A percentile compares a stretch with the other conserved stretches of the same genome.
phyloP scores from a whole-genome alignment of 495 filamentous ascomycete genomes.

The Penicillium taxi region DNA sequence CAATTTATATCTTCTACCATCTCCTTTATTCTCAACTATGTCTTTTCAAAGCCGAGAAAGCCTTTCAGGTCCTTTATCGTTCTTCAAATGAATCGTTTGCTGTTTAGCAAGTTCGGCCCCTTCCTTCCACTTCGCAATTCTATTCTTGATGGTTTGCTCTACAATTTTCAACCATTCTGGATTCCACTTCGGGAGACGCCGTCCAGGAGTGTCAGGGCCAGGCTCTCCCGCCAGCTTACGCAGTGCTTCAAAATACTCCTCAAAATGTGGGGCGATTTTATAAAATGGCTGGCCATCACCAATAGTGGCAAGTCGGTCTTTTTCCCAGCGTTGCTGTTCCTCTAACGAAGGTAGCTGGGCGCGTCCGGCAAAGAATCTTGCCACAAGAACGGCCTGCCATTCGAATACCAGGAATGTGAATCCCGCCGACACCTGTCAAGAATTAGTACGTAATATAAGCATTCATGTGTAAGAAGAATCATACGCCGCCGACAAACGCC shows the following conservation, averaged over 20 bases:
- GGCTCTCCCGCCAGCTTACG: slow-evolving; percentile 42
- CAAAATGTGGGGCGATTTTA: slow-evolving; percentile 45
- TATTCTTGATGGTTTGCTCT: too few relatives aligned
- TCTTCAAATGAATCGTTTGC: too few relatives aligned
- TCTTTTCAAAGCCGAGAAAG: too few relatives aligned
- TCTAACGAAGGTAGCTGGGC: slow-evolving; percentile 33
- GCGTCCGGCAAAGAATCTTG: slow-evolving; percentile 46
- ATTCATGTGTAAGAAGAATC: too few relatives aligned
- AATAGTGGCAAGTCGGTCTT: slow-evolving; percentile 35
- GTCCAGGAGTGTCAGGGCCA: slow-evolving; percentile 22
- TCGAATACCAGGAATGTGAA: slow-evolving; percentile 53
- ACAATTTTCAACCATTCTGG: slow-evolving; percentile 42
- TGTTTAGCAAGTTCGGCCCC: too few relatives aligned
- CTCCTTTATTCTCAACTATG: too few relatives aligned
- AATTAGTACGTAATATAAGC: too few relatives aligned
- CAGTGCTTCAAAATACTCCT: slow-evolving; percentile 47
- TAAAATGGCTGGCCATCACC: slow-evolving; percentile 45
- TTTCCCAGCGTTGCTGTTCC: slow-evolving; percentile 47
- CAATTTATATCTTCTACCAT: too few relatives aligned
- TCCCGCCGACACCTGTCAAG: too few relatives aligned
- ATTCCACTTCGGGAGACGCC: slow-evolving; percentile 39
- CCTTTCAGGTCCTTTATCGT: too few relatives aligned
- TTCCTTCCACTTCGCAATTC: too few relatives aligned
- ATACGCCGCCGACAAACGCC: slow-evolving; percentile 35
- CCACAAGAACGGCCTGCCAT: slow-evolving; percentile 52